Evolutionary conservation across 257 asterid species (phyloP).

Genomic region (Solanum phureja): DNA sequence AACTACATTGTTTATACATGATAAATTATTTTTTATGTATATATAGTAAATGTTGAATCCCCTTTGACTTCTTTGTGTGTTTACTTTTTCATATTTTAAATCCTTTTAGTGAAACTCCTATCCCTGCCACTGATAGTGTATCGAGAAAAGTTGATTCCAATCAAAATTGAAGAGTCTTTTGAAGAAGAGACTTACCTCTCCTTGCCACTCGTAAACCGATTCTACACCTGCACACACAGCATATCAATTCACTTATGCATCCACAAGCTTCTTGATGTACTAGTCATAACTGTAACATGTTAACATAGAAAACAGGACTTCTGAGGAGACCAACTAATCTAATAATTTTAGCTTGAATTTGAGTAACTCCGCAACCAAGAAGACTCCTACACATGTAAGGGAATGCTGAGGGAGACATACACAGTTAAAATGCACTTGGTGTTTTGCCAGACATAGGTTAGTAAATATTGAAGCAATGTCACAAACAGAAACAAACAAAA

Average conservation of each 20-base stretch:
- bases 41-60: background rate
- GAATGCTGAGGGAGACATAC: background rate
- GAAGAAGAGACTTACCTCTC: conserved; percentile 45
- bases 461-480: background rate
- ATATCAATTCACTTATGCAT: background rate
- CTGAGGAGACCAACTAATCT: background rate
- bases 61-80: background rate
- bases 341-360: background rate
- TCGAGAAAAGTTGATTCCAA: background rate
- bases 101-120: background rate
- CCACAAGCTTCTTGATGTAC: background rate
- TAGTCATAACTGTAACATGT: background rate
- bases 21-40: background rate
- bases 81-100: background rate
- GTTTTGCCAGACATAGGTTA: background rate
- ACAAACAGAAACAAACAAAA: background rate
- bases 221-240: conserved; percentile 56
- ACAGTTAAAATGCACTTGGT: background rate
- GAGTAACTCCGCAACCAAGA: background rate
- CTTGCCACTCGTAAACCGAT: conserved; percentile 87
- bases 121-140: background rate
- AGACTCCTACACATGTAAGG: background rate
- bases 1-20: background rate
- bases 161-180: background rate
- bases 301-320: background rate